These are phyloP conservation scores for Diaporthe sp. DNA, from an alignment of 2,329 filamentous ascomycete species.

Conservation along the genomic window DNA sequence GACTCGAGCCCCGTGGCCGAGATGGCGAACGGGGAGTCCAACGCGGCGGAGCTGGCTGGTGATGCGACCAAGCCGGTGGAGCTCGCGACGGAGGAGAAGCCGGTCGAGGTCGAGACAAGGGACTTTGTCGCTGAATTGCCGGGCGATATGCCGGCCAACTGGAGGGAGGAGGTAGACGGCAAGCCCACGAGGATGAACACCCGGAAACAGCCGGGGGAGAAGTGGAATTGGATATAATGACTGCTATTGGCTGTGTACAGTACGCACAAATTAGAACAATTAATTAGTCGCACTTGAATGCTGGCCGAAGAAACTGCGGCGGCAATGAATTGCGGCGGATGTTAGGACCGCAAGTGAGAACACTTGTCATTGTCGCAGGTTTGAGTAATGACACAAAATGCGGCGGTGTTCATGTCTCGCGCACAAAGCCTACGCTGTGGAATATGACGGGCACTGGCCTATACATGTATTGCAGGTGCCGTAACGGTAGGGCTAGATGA, in stretches of 20 bases:
- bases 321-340: not conserved
- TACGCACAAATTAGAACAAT: not conserved
- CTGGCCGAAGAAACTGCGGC: not conserved
- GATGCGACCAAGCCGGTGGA: conserved; percentile 23
- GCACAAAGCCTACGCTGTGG: not conserved
- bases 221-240: conserved; percentile 24
- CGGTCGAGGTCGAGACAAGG: conserved; percentile 5
- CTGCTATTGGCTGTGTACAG: not conserved
- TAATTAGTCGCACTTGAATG: not conserved
- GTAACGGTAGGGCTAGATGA: not conserved
- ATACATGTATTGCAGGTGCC: not conserved
- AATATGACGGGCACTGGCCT: too few species aligned
- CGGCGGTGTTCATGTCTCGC: too few species aligned
- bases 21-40: conserved; percentile 8
- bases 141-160: conserved; percentile 8
- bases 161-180: conserved; percentile 7
- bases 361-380: not conserved
- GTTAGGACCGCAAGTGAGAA: too few species aligned
- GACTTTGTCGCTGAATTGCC: conserved; percentile 1
- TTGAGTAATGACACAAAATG: not conserved
- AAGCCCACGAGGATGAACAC: conserved; percentile 3
- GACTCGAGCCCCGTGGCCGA: conserved; percentile 23
- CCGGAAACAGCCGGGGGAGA: conserved; percentile 21
- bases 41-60: conserved; percentile 17
- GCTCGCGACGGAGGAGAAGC: conserved; percentile 17